phyloP scores from a whole-genome alignment of 1,284 basidiomycete genomes.

The Lignosus rhinocerotis region DNA sequence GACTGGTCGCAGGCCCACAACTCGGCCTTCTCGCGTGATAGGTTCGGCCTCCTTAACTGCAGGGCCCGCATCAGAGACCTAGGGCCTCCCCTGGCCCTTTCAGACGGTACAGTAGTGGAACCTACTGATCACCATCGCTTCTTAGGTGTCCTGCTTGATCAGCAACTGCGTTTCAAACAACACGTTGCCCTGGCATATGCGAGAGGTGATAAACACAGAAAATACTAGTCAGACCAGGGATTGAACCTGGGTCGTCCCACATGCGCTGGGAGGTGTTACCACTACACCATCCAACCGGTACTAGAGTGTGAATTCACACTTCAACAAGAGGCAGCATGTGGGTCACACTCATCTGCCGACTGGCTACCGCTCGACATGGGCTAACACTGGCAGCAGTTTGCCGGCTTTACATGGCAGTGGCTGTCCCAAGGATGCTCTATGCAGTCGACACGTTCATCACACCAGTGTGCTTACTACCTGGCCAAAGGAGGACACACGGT shows the following conservation, averaged over 20 bases:
- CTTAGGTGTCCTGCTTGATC: slow-evolving; percentile 39
- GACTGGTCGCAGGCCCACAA: slow-evolving; percentile 29
- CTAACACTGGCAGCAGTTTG: background rate
- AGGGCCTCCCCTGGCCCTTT: slow-evolving; percentile 8
- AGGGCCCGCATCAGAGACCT: slow-evolving; percentile 1
- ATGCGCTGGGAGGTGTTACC: no score
- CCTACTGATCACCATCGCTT: slow-evolving; percentile 29
- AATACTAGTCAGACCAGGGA: no score
- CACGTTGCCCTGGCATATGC: slow-evolving; percentile 32
- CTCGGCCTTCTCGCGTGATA: slow-evolving; percentile 27
- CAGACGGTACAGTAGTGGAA: slow-evolving; percentile 5
- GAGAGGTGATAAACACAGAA: no score
- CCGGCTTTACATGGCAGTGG: slow-evolving; percentile 31
- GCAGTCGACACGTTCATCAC: slow-evolving; percentile 37
- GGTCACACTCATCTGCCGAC: slow-evolving; percentile 22
- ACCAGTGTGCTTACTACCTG: slow-evolving; percentile 18
- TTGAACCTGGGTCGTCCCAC: no score
- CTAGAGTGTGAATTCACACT: no score
- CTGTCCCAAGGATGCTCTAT: slow-evolving; percentile 38
- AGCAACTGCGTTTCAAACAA: slow-evolving; percentile 34
- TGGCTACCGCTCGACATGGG: slow-evolving; percentile 19
- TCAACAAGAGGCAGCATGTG: slow-evolving; percentile 33
- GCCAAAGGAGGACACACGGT: slow-evolving; percentile 13
- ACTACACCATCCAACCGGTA: no score
- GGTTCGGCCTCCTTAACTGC: slow-evolving; percentile 26